These are phyloP conservation scores for Paradendryphiella salina DNA, from an alignment of 2,329 filamentous ascomycete species.

Conservation along the genomic window DNA sequence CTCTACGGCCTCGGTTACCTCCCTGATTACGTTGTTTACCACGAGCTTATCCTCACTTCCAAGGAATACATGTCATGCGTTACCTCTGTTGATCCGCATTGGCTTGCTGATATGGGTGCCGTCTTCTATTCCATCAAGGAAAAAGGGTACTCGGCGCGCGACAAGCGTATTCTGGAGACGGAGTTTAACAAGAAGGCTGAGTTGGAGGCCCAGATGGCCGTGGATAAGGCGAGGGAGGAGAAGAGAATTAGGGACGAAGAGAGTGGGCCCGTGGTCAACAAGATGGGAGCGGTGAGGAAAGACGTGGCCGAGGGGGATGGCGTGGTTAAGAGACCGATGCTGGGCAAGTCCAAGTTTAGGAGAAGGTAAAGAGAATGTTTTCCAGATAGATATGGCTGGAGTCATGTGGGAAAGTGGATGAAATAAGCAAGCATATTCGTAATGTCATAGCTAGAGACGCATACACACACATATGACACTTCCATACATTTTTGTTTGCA, in stretches of 20 bases:
- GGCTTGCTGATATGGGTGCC: constrained; percentile 93
- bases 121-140: constrained; percentile 98
- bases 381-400: no score
- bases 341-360: constrained; percentile 36
- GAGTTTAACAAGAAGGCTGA: constrained; percentile 94
- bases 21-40: constrained; percentile 96
- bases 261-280: constrained; percentile 34
- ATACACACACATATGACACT: no score
- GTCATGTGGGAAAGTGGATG: no score
- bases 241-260: constrained; percentile 51
- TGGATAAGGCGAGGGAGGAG: constrained; percentile 73
- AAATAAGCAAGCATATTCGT: no score
- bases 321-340: constrained; percentile 48
- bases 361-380: constrained; percentile 11
- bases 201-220: constrained; percentile 88
- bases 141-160: constrained; percentile 87
- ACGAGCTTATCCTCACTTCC: constrained; percentile 93
- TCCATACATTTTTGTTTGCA: no score
- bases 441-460: no score
- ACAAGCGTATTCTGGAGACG: constrained; percentile 83
- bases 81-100: constrained; percentile 92
- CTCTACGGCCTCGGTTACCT: constrained; percentile 91
- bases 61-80: constrained; percentile 99
- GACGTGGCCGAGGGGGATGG: constrained; percentile 42
- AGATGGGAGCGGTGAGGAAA: constrained; percentile 30